Percentiles rank a stretch among this genome's conserved stretches.
Evolutionary conservation across 306 rosid species (phyloP).

Genomic region (Vigna unguiculata): DNA sequence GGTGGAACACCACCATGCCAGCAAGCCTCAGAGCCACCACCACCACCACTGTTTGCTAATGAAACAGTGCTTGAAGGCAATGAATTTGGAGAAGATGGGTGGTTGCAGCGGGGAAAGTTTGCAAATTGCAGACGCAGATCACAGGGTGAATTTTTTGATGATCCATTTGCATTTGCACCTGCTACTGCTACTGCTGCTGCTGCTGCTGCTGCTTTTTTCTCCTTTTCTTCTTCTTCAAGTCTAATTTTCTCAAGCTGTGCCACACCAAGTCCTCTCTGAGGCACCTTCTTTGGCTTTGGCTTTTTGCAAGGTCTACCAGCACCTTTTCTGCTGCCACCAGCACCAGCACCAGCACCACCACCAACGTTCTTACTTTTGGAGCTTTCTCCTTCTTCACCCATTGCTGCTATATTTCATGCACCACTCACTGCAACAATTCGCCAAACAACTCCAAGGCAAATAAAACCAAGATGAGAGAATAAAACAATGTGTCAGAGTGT

Average conservation of each 20-base stretch:
- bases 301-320: neutral
- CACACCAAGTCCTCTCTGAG: constrained; percentile 23
- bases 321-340: neutral
- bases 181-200: no score
- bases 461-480: neutral
- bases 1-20: neutral
- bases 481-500: neutral
- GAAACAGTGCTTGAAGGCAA: neutral
- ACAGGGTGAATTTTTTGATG: neutral
- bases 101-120: neutral
- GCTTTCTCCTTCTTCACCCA: neutral
- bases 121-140: neutral
- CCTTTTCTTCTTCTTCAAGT: neutral
- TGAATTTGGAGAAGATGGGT: neutral
- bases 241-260: constrained; percentile 16
- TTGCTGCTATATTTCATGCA: neutral
- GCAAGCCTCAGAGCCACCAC: neutral
- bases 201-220: neutral
- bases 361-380: neutral
- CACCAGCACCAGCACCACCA: neutral
- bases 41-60: neutral
- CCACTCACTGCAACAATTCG: neutral
- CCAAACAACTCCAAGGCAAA: neutral
- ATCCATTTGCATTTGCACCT: neutral
- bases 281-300: constrained; percentile 3